These are phyloP conservation scores for Fusarium pilosicola DNA, from an alignment of 2,329 filamentous ascomycete species.

Conservation along the genomic window DNA sequence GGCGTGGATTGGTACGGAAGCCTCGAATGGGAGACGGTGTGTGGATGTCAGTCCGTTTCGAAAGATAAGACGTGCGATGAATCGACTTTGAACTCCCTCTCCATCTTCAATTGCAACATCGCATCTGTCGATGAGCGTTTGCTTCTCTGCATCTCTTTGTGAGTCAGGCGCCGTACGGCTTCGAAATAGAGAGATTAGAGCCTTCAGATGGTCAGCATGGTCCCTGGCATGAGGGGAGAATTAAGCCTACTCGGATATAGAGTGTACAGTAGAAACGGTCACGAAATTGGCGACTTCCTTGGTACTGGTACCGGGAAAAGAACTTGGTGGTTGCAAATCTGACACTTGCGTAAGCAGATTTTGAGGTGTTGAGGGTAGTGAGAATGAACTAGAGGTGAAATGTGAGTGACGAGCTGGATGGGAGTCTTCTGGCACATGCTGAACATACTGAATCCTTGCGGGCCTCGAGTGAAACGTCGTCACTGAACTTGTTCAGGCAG, in stretches of 20 bases:
- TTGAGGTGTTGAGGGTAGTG: conserved; percentile 81
- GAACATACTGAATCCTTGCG: conserved; percentile 69
- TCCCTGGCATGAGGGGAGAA: background rate
- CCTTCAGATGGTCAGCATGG: conserved; percentile 50
- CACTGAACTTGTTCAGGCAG: conserved; percentile 82
- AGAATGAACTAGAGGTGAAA: conserved; percentile 68
- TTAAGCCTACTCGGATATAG: conserved; percentile 70
- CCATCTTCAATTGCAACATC: conserved; percentile 80
- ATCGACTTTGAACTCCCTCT: conserved; percentile 74
- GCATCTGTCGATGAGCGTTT: conserved; percentile 77
- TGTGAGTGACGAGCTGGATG: background rate
- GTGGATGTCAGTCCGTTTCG: conserved; percentile 82
- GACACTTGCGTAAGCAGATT: conserved; percentile 81
- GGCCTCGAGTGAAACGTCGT: conserved; percentile 80
- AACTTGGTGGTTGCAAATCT: conserved; percentile 74
- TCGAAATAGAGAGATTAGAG: conserved; percentile 79
- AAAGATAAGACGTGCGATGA: conserved; percentile 78
- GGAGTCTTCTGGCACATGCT: background rate
- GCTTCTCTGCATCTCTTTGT: conserved; percentile 67
- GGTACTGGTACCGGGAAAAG: conserved; percentile 77
- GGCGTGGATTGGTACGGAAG: conserved; percentile 77
- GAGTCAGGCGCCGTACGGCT: conserved; percentile 69
- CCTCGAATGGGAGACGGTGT: conserved; percentile 80
- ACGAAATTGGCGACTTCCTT: conserved; percentile 60
- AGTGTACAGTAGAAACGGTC: conserved; percentile 79